Base-by-base conservation (phyloP, 2,329 filamentous ascomycete species). In the Arthrobotrys conoides region DNA sequence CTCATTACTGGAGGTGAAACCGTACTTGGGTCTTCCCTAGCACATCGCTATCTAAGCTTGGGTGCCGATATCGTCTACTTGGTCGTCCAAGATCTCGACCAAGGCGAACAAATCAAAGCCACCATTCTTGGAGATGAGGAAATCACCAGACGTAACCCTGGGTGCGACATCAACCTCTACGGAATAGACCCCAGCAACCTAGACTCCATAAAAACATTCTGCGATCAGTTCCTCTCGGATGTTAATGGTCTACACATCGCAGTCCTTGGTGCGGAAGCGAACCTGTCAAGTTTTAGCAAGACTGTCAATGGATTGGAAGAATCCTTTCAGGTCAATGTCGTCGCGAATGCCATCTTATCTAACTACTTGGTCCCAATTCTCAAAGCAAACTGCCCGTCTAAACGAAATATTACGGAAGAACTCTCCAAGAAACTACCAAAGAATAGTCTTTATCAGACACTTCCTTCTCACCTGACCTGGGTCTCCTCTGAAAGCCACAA, bases 251-350 rank as follows among this genome's bases (percentile, higher is more conserved):
- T 82, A n/a, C 67, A 83, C 48, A 76, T 82, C 30, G 80, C 82
- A n/a, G 79, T 83, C 46, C 81, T 83, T 20, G 83, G 82, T 46
- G 82, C 82, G 0, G 81, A 80, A 2, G 77, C 82, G 16, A 71
- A 70, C 12, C 65, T 71, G 1, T 10, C 82, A 2, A 80, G 76
- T 14, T 68, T 80, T 16, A n/a, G 33, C 36, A 20, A 6, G n/a
- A 73, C 68, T 4, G 20, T 20, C 0, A 85, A 87, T 33, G 87
- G 86, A 5, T 88, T 85, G 83, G 87, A 89, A 76, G 84, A 85
- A 67, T 87, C 85, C 0, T 80, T 91, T 12, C 88, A 90, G 81
- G 87, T 90, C 80, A 90, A 90, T 81, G 85, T 87, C 1, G 83
- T 91, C 1, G 88, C 88, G 2, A 90, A 88, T 0, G 84, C 86